Percentiles rank a stretch among this genome's conserved stretches.
These are phyloP conservation scores for Chaetomium globosum DNA, from an alignment of 2,329 filamentous ascomycete genomes.

Conservation along the genomic window DNA sequence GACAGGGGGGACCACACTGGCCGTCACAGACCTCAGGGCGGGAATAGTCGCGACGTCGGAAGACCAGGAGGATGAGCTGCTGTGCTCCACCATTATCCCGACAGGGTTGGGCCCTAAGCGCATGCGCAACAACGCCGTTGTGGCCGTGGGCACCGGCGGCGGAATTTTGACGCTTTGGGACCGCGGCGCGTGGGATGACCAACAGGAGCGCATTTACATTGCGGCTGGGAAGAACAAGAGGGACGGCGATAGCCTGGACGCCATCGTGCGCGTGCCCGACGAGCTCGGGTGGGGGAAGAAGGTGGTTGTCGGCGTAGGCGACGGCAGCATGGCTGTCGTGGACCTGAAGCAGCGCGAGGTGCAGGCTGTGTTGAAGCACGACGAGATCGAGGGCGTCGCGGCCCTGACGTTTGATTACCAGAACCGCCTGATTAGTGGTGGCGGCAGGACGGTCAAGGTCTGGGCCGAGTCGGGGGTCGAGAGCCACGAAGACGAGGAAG, in stretches of 20 bases:
- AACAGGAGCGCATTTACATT: slow-evolving; percentile 84
- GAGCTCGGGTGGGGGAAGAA: slow-evolving; percentile 69
- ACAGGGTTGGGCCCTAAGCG: slow-evolving; percentile 68
- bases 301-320: slow-evolving; percentile 78
- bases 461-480: slow-evolving; percentile 73
- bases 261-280: slow-evolving; percentile 71
- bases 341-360: slow-evolving; percentile 74
- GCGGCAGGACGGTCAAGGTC: slow-evolving; percentile 82
- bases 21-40: slow-evolving; percentile 82
- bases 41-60: slow-evolving; percentile 88
- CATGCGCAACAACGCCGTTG: slow-evolving; percentile 68
- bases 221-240: slow-evolving; percentile 55
- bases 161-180: slow-evolving; percentile 94
- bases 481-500: slow-evolving; percentile 50
- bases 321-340: slow-evolving; percentile 77
- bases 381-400: slow-evolving; percentile 84
- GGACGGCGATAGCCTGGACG: slow-evolving; percentile 78
- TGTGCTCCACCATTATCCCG: slow-evolving; percentile 77
- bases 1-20: slow-evolving; percentile 87
- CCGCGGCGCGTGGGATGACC: slow-evolving; percentile 90
- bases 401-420: slow-evolving; percentile 81
- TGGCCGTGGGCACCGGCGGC: slow-evolving; percentile 74
- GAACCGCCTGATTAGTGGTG: slow-evolving; percentile 85
- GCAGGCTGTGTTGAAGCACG: slow-evolving; percentile 69
- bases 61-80: slow-evolving; percentile 90